A percentile compares a stretch with the other conserved stretches of the same genome.
Conservation (phyloP, 2,329 filamentous ascomycete species). For the Cladosporium sp. region DNA sequence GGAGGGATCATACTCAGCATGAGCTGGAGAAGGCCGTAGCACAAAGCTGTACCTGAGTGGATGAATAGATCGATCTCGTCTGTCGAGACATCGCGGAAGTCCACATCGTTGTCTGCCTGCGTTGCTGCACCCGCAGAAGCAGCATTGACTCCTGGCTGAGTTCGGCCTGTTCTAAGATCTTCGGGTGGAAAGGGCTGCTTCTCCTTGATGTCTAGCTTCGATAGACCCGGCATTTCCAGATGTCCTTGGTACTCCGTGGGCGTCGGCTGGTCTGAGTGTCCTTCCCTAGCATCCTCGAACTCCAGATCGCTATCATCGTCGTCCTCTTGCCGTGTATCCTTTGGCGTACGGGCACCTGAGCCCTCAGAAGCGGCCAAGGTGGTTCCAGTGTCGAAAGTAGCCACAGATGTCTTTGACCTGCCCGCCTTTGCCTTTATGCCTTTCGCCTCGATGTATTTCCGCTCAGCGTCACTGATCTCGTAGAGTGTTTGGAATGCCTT, state of each 20-base stretch:
- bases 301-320: constrained; percentile 49
- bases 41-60: constrained; percentile 84
- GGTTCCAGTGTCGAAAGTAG: constrained; percentile 14
- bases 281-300: constrained; percentile 61
- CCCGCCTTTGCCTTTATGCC: constrained; percentile 13
- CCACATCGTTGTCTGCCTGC: constrained; percentile 50
- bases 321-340: constrained; percentile 21
- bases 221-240: constrained; percentile 38
- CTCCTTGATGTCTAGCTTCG: constrained; percentile 27
- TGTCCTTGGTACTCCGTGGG: constrained; percentile 53
- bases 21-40: constrained; percentile 82
- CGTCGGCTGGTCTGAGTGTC: constrained; percentile 48
- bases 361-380: constrained; percentile 20
- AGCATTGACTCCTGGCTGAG: constrained; percentile 13
- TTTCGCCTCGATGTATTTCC: constrained; percentile 51
- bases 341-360: constrained; percentile 26
- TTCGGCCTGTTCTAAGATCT: neutral
- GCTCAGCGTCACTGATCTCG: constrained; percentile 74
- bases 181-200: constrained; percentile 11
- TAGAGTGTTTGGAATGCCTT: constrained; percentile 86
- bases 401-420: constrained; percentile 17
- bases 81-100: constrained; percentile 64
- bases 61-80: constrained; percentile 84
- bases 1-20: constrained; percentile 93
- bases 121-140: constrained; percentile 23